Evolutionary conservation across 192 early-diverging fungal species (phyloP), one percentile per base, ranked within the genome.

Genomic region (Coemansia sp.): DNA sequence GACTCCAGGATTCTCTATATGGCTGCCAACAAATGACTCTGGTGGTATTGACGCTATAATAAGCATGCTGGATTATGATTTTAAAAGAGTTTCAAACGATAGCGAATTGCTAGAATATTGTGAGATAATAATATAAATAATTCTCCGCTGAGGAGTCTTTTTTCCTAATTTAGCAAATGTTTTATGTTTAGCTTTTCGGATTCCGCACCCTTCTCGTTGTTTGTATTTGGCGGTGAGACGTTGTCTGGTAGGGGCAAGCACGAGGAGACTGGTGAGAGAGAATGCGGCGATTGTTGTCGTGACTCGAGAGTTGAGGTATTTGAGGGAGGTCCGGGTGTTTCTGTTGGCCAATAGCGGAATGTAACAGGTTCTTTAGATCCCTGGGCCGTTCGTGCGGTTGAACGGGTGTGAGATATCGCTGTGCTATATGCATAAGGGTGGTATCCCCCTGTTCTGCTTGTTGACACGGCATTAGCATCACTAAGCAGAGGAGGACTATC

Each of bases 181-280:
- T 67, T 74, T 14, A 79, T 79, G 10, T 59, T 61, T 11, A 74
- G 59, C 42, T 79, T 79, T 42, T 59, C 61, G 11, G 68, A 62
- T 11, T 65, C 68, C 14, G 45, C 40, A 42, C 19, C 25, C 6
- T 22, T 7, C 9, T 64, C 56, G 11, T 68, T 61, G 16, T 54
- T 67, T 5, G 40, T 59, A 51, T 43, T 66, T 4, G 39, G 51
- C 0, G 65, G 39, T 10, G 38, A 10, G 7, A n/a, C 62, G 11
- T 19, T 8, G 8, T 68, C 72, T 13, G 64, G 46, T 3, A 68
- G 8, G 5, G 48, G 65, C 49, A 57, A 44, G 39, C 65, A 14
- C 2, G 69, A 68, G 7, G 73, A 75, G 37, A 67, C 69, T 0
- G 78, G 78, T 5, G 78, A 81, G 1, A 75, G 54, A 0, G 73